Conservation (phyloP, 495 filamentous ascomycete species). For the Haplographium delicatum region DNA sequence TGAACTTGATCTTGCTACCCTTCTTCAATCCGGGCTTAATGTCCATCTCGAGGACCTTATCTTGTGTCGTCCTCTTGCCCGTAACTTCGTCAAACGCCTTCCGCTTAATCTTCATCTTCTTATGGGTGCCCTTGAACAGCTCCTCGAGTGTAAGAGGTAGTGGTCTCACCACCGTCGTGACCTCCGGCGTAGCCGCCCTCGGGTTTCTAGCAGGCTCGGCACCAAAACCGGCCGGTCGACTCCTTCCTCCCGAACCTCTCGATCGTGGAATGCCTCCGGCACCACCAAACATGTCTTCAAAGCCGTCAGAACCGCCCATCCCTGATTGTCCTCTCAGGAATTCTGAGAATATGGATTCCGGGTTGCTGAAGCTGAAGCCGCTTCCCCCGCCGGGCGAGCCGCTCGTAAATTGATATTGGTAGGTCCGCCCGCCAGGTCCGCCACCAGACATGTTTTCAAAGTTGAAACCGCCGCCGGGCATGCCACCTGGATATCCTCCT, state of each 20-base stretch:
- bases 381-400: conserved; percentile 39
- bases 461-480: conserved; percentile 42
- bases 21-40: conserved; percentile 94
- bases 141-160: conserved; percentile 82
- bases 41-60: conserved; percentile 85
- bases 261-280: conserved; percentile 23
- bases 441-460: conserved; percentile 45
- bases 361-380: conserved; percentile 74
- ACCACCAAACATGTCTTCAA: conserved; percentile 46
- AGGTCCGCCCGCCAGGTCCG: conserved; percentile 45
- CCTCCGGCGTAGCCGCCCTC: conserved; percentile 67
- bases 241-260: conserved; percentile 31
- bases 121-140: conserved; percentile 73
- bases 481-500: conserved; percentile 40
- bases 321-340: conserved; percentile 60
- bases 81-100: conserved; percentile 80
- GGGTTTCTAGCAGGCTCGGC: conserved; percentile 41
- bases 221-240: conserved; percentile 29
- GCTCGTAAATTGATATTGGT: conserved; percentile 61
- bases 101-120: conserved; percentile 96
- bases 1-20: conserved; percentile 96
- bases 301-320: conserved; percentile 41
- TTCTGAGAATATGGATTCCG: conserved; percentile 77
- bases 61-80: conserved; percentile 77
- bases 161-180: conserved; percentile 82